Evolutionary conservation across 495 filamentous ascomycete species (phyloP).

Genomic region (Evansstolkia leycettana): DNA sequence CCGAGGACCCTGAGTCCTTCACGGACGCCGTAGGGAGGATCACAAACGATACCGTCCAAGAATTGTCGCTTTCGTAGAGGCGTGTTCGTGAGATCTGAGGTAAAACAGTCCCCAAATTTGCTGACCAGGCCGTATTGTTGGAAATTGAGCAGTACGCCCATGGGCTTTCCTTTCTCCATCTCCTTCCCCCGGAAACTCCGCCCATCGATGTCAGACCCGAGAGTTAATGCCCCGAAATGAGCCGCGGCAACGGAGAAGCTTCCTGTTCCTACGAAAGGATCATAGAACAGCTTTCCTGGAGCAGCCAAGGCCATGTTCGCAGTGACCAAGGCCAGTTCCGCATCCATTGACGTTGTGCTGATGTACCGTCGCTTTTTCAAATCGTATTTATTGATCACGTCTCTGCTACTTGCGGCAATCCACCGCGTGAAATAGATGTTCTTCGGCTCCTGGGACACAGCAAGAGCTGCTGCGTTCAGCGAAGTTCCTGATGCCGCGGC

Average conservation of each 20-base stretch:
- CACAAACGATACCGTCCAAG: conserved; percentile 89
- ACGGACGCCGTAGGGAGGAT: conserved; percentile 94
- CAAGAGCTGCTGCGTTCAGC: conserved; percentile 11
- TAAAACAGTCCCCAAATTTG: conserved; percentile 61
- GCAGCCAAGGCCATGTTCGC: conserved; percentile 79
- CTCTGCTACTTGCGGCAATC: conserved; percentile 48
- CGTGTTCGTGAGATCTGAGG: conserved; percentile 80
- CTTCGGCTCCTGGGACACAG: conserved; percentile 36
- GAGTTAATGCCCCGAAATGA: conserved; percentile 71
- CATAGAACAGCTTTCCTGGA: conserved; percentile 75
- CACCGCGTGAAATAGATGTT: conserved; percentile 59
- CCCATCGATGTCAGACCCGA: conserved; percentile 89
- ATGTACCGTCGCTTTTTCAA: conserved; percentile 91
- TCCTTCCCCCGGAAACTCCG: conserved; percentile 67
- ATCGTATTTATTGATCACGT: conserved; percentile 62
- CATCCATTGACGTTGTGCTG: conserved; percentile 92
- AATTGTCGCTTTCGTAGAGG: conserved; percentile 49
- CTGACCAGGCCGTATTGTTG: conserved; percentile 62
- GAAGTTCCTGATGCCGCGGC: background rate
- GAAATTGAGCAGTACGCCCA: conserved; percentile 62
- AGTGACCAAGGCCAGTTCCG: conserved; percentile 81
- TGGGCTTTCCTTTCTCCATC: conserved; percentile 26
- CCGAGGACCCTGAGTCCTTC: conserved; percentile 86
- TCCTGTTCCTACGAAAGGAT: conserved; percentile 92
- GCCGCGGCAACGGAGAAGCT: conserved; percentile 78